A percentile compares a stretch with the other conserved stretches of the same genome.
Conservation (phyloP, 495 filamentous ascomycete species). For the Aspergillus heteromorphus region DNA sequence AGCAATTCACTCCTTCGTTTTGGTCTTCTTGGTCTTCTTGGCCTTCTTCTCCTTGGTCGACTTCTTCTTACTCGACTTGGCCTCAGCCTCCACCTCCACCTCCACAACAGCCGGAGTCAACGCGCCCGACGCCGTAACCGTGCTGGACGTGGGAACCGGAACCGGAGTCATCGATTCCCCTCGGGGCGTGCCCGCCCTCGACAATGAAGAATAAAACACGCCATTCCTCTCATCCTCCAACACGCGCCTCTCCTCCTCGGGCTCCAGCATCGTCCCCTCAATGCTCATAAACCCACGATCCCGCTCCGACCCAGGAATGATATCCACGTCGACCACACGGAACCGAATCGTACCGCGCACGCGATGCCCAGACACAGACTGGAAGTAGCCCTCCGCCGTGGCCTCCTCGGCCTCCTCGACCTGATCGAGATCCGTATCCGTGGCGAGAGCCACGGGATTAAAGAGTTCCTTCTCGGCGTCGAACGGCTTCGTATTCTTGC, state of each 20-base stretch:
- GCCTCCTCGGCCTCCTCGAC: slow-evolving; percentile 30
- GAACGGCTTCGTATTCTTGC: slow-evolving; percentile 21
- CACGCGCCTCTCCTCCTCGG: slow-evolving; percentile 40
- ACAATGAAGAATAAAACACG: slow-evolving; percentile 8
- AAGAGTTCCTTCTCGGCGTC: slow-evolving; percentile 41
- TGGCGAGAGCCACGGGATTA: slow-evolving; percentile 29
- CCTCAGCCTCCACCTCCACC: slow-evolving; percentile 7
- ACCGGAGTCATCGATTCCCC: not conserved
- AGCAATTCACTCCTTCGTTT: slow-evolving; percentile 17
- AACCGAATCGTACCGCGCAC: slow-evolving; percentile 59
- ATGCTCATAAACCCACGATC: slow-evolving; percentile 62
- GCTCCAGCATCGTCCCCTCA: slow-evolving; percentile 59
- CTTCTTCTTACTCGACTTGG: not conserved
- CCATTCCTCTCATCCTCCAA: slow-evolving; percentile 35
- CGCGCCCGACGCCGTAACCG: slow-evolving; percentile 21
- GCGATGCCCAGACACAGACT: slow-evolving; percentile 55
- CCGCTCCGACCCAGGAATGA: slow-evolving; percentile 49
- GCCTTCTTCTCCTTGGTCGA: slow-evolving; percentile 9
- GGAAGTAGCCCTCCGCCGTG: slow-evolving; percentile 50
- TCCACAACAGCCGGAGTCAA: slow-evolving; percentile 10
- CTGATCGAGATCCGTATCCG: slow-evolving; percentile 30
- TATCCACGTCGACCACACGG: slow-evolving; percentile 58
- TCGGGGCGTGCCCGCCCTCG: not conserved
- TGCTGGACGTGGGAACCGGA: slow-evolving; percentile 13
- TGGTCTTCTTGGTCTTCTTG: slow-evolving; percentile 4